phyloP scores from a whole-genome alignment of 345 rosid genomes.

The Tarenaya hassleriana region DNA sequence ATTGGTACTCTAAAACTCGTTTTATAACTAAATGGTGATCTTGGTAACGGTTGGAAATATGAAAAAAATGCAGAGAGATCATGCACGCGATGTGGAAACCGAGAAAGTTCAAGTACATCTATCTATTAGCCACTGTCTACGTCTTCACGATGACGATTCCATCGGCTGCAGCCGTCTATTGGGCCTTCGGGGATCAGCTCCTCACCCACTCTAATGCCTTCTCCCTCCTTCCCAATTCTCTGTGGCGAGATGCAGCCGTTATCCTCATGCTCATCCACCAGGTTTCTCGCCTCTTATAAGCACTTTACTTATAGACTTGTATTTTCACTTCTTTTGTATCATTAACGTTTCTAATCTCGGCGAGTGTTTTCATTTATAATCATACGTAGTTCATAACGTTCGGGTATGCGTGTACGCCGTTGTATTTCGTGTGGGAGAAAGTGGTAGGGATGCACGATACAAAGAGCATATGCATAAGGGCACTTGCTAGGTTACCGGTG shows the following conservation, averaged over 20 bases:
- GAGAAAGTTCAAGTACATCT: slow-evolving; percentile 72
- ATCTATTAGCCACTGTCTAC: slow-evolving; percentile 62
- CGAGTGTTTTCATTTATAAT: not conserved
- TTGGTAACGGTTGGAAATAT: too few species aligned
- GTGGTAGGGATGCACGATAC: slow-evolving; percentile 74
- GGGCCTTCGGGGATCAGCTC: slow-evolving; percentile 86
- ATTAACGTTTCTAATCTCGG: not conserved
- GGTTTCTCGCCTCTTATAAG: slow-evolving; percentile 31
- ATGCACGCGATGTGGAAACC: slow-evolving; percentile 97
- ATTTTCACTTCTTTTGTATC: not conserved
- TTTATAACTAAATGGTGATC: not conserved
- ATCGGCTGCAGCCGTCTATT: slow-evolving; percentile 61
- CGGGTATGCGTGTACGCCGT: slow-evolving; percentile 75
- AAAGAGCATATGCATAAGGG: slow-evolving; percentile 62
- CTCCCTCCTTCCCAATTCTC: slow-evolving; percentile 52
- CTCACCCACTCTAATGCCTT: slow-evolving; percentile 73
- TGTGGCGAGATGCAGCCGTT: slow-evolving; percentile 73
- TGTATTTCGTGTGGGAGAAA: slow-evolving; percentile 92
- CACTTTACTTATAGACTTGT: not conserved
- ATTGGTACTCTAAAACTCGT: too few species aligned
- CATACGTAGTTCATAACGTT: slow-evolving; percentile 90
- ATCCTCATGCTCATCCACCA: slow-evolving; percentile 82
- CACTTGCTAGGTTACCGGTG: slow-evolving; percentile 61
- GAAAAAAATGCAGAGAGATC: slow-evolving; percentile 50
- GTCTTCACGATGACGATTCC: slow-evolving; percentile 82